Conservation (phyloP, 2,329 filamentous ascomycete species). For the Aspergillus aculeatinus region DNA sequence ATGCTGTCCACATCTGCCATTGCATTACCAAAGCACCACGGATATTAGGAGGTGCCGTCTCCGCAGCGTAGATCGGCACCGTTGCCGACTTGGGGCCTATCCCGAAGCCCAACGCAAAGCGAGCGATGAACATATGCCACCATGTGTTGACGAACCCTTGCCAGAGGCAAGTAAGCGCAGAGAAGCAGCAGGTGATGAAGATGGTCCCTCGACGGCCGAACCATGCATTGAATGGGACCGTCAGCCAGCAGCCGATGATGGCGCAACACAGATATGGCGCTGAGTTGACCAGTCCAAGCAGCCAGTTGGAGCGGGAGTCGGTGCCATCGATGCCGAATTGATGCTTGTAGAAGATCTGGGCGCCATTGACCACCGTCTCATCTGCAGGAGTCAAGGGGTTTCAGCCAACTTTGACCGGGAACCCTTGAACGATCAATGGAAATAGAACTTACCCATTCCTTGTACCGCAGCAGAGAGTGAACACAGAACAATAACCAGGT, state of each 20-base stretch:
- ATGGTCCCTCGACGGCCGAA: conserved; percentile 74
- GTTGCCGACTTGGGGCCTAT: conserved; percentile 75
- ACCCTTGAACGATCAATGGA: no score
- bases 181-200: conserved; percentile 72
- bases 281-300: conserved; percentile 62
- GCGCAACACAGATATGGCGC: conserved; percentile 63
- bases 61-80: conserved; percentile 74
- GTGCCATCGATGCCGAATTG: conserved; percentile 58
- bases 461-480: conserved; percentile 70
- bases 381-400: conserved; percentile 40
- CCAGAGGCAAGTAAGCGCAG: conserved; percentile 55
- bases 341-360: conserved; percentile 63
- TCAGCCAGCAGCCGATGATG: conserved; percentile 70
- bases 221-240: conserved; percentile 67
- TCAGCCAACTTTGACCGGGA: conserved; percentile 2
- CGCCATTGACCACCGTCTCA: conserved; percentile 68
- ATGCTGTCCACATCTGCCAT: conserved; percentile 64
- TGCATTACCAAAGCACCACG: conserved; percentile 78
- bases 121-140: conserved; percentile 68
- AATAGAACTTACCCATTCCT: conserved; percentile 55
- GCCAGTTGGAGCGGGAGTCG: conserved; percentile 53
- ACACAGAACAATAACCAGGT: conserved; percentile 64
- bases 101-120: conserved; percentile 72
- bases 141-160: conserved; percentile 68
- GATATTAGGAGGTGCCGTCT: conserved; percentile 67